Conservation (phyloP, 1,284 basidiomycete species). For the Coniferiporia sulphurascens region DNA sequence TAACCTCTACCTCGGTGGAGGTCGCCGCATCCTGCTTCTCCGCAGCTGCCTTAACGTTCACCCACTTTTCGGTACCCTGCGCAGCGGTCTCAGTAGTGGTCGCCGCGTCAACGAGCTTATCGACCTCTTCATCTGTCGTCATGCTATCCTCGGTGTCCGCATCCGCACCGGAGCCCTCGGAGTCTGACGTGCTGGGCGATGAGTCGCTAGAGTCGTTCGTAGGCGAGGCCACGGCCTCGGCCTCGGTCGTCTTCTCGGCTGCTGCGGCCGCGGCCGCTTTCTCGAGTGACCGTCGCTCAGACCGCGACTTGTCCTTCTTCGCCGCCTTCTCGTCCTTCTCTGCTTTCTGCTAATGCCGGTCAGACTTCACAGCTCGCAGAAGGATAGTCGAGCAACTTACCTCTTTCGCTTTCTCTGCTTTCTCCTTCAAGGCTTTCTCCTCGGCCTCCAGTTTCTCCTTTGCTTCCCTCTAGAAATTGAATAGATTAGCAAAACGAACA, state of each 20-base stretch:
- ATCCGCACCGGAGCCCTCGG: conserved; percentile 49
- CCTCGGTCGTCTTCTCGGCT: conserved; percentile 20
- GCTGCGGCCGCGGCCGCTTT: conserved; percentile 18
- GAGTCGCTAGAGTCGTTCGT: conserved; percentile 17
- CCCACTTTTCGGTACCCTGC: conserved; percentile 61
- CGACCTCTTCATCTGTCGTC: conserved; percentile 64
- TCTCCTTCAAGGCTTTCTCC: conserved; percentile 37
- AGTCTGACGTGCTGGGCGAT: conserved; percentile 20
- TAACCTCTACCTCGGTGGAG: background rate
- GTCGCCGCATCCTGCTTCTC: conserved; percentile 5
- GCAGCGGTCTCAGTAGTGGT: conserved; percentile 23
- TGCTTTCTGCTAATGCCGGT: conserved; percentile 35
- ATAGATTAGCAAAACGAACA: background rate
- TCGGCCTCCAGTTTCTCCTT: conserved; percentile 28
- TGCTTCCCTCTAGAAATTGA: conserved; percentile 32
- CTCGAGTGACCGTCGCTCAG: conserved; percentile 17
- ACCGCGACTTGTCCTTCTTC: conserved; percentile 4
- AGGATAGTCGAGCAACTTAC: conserved; percentile 13
- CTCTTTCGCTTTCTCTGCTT: conserved; percentile 23
- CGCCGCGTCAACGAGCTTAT: conserved; percentile 33
- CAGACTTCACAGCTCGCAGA: background rate
- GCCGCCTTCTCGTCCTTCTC: conserved; percentile 35
- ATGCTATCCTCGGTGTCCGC: conserved; percentile 70
- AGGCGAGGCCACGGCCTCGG: conserved; percentile 26
- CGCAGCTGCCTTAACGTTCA: conserved; percentile 48